These are phyloP conservation scores for Bipolaris sorokiniana DNA, from an alignment of 2,329 filamentous ascomycete species.

Conservation along the genomic window DNA sequence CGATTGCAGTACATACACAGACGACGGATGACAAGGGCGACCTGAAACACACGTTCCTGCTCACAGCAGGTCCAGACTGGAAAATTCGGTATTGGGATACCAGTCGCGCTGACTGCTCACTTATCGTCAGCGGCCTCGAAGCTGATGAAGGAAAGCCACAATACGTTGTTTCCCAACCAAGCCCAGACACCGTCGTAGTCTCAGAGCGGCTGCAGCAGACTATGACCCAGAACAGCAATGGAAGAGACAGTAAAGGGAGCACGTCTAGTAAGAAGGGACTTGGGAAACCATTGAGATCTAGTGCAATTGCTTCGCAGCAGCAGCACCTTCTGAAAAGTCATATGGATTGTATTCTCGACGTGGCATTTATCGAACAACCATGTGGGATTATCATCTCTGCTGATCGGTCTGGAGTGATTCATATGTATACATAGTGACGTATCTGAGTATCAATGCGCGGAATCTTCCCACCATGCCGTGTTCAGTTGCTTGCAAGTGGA, in stretches of 20 bases:
- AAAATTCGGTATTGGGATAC: slow-evolving; percentile 96
- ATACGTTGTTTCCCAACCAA: slow-evolving; percentile 58
- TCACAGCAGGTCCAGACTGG: slow-evolving; percentile 88
- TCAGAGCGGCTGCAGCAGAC: slow-evolving; percentile 45
- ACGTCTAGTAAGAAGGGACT: slow-evolving; percentile 46
- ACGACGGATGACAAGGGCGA: slow-evolving; percentile 73
- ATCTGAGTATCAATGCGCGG: too few species aligned
- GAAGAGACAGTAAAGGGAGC: slow-evolving; percentile 34
- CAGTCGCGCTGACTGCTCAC: slow-evolving; percentile 75
- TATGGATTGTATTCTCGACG: slow-evolving; percentile 84
- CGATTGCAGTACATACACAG: slow-evolving; percentile 75
- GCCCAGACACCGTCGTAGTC: slow-evolving; percentile 50
- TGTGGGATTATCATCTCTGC: slow-evolving; percentile 93
- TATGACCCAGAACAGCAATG: slow-evolving; percentile 20
- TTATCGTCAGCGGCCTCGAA: slow-evolving; percentile 78
- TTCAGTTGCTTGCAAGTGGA: too few species aligned
- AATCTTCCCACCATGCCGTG: too few species aligned
- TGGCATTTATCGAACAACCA: slow-evolving; percentile 84
- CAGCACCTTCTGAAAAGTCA: slow-evolving; percentile 85
- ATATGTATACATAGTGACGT: slow-evolving; percentile 69
- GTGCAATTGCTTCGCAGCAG: slow-evolving; percentile 91
- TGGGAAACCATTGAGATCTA: slow-evolving; percentile 69
- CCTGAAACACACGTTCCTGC: slow-evolving; percentile 77
- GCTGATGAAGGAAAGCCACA: slow-evolving; percentile 73
- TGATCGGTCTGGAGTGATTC: slow-evolving; percentile 86